These are phyloP conservation scores for Cornus kousa DNA, from an alignment of 148 eudicot genomes.

Conservation along the genomic window DNA sequence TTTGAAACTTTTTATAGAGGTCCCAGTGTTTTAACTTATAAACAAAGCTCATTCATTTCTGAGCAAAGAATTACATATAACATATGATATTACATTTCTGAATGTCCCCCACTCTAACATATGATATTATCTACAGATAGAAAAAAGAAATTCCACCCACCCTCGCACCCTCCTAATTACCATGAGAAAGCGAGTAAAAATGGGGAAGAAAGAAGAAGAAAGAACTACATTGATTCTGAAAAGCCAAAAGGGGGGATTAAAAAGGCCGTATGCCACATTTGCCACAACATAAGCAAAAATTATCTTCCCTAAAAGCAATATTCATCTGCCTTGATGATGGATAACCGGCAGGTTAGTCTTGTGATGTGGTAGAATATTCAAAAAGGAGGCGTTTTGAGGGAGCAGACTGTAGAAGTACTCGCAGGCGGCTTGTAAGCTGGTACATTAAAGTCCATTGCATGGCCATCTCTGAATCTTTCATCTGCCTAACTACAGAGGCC, in stretches of 20 bases:
- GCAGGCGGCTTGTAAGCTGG: slow-evolving; percentile 94
- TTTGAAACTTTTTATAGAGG: background rate
- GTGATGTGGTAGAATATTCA: slow-evolving; percentile 91
- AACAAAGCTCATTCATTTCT: slow-evolving; percentile 18
- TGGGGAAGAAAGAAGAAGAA: background rate
- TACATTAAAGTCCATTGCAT: slow-evolving; percentile 99
- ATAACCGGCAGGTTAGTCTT: slow-evolving; percentile 44
- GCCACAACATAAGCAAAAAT: no score
- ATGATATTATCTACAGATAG: background rate
- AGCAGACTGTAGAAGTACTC: slow-evolving; percentile 89
- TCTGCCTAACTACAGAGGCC: slow-evolving; percentile 95
- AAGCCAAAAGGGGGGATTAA: background rate
- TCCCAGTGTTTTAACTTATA: background rate
- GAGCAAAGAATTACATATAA: slow-evolving; percentile 20
- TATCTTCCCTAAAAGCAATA: no score
- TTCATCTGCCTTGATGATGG: background rate
- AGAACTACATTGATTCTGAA: slow-evolving; percentile 5
- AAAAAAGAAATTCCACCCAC: no score
- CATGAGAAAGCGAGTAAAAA: background rate
- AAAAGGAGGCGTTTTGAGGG: slow-evolving; percentile 91
- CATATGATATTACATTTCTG: slow-evolving; percentile 7
- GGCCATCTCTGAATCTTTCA: slow-evolving; percentile 99
- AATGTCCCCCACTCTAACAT: background rate
- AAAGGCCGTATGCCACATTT: background rate
- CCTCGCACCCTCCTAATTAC: no score